Percentiles rank a stretch among this genome's conserved stretches.
phyloP scores from a whole-genome alignment of 305 asterid species.

The Rubia tinctorum region DNA sequence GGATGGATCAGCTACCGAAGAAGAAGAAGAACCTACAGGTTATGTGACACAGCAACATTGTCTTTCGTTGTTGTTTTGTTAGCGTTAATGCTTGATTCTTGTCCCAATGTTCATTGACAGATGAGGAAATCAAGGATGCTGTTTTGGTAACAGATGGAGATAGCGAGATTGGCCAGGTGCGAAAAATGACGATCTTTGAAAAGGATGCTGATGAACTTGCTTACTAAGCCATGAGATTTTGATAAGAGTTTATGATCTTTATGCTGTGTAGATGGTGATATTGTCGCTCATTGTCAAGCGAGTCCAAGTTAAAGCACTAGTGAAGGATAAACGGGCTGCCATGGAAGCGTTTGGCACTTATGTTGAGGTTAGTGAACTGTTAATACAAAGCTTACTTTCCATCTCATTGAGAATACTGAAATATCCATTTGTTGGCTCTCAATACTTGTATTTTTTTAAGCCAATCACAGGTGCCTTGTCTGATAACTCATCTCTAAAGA shows the following conservation, averaged over 20 bases:
- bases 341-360: slow-evolving; percentile 95
- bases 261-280: slow-evolving; percentile 66
- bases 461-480: slow-evolving; percentile 64
- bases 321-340: slow-evolving; percentile 82
- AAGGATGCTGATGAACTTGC: neutral
- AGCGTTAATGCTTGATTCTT: slow-evolving; percentile 15
- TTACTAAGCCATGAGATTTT: neutral
- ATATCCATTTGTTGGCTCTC: slow-evolving; percentile 17
- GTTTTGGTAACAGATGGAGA: slow-evolving; percentile 92
- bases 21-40: slow-evolving; percentile 64
- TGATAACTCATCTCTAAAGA: slow-evolving; percentile 56
- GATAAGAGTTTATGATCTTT: slow-evolving; percentile 9
- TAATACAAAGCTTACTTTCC: neutral
- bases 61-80: slow-evolving; percentile 3
- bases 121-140: slow-evolving; percentile 72
- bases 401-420: neutral
- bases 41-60: slow-evolving; percentile 2
- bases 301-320: slow-evolving; percentile 73
- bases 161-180: slow-evolving; percentile 92
- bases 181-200: neutral
- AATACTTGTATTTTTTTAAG: slow-evolving; percentile 35
- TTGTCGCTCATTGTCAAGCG: slow-evolving; percentile 61
- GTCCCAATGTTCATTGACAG: slow-evolving; percentile 35
- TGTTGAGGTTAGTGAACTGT: slow-evolving; percentile 64
- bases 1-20: slow-evolving; percentile 47